Conservation (phyloP, 2,329 filamentous ascomycete species). For the Colletotrichum sp. region DNA sequence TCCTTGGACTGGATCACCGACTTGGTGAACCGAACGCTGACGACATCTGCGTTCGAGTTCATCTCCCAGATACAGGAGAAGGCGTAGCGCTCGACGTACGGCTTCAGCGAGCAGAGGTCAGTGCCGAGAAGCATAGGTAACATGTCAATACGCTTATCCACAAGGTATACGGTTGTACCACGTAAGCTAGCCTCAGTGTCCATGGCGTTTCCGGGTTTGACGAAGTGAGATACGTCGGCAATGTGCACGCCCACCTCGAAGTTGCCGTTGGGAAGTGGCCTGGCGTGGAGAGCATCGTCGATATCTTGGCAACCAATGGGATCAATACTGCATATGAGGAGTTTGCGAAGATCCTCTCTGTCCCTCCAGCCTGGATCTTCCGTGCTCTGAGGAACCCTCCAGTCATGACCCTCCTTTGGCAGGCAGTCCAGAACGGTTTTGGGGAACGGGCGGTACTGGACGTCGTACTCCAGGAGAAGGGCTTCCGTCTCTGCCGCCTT, state of each 20-base stretch:
- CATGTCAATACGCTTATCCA: constrained; percentile 99
- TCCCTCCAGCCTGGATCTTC: constrained; percentile 88
- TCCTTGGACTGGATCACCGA: constrained; percentile 97
- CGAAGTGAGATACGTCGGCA: constrained; percentile 98
- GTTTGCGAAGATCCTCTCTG: constrained; percentile 80
- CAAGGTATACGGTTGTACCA: constrained; percentile 95
- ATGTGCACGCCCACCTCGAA: constrained; percentile 98
- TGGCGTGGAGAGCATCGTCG: constrained; percentile 93
- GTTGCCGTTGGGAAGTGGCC: constrained; percentile 86
- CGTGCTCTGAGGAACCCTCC: constrained; percentile 83
- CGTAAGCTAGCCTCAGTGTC: constrained; percentile 92
- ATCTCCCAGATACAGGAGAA: constrained; percentile 92
- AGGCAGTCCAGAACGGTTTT: constrained; percentile 95
- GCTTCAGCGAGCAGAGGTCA: constrained; percentile 94
- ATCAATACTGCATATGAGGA: constrained; percentile 97
- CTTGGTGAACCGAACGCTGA: constrained; percentile 89
- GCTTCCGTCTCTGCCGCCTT: constrained; percentile 99
- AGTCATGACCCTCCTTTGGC: constrained; percentile 88
- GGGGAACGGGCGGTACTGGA: constrained; percentile 96
- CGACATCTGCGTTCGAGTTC: constrained; percentile 81
- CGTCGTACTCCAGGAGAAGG: constrained; percentile 91
- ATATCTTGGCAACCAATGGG: constrained; percentile 97
- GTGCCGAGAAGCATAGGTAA: constrained; percentile 95
- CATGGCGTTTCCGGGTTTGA: constrained; percentile 97
- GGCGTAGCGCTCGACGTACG: constrained; percentile 92